These are phyloP conservation scores for Fraxinus cuspidata DNA, from an alignment of 257 asterid genomes.

Conservation along the genomic window DNA sequence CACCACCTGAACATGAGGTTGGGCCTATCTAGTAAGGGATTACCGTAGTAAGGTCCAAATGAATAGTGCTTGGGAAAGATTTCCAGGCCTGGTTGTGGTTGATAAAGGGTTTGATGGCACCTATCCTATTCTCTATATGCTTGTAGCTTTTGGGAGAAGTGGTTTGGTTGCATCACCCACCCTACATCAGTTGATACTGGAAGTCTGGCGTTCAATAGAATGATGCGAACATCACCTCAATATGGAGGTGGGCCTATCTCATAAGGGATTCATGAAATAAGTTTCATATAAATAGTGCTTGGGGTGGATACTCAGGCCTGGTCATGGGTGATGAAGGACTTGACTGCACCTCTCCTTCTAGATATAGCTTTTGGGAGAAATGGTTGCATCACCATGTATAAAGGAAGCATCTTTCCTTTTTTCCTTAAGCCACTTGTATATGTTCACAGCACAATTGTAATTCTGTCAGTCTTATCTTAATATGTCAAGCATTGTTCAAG, in stretches of 20 bases:
- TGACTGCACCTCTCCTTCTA: neutral
- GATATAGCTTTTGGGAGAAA: neutral
- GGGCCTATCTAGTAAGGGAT: too few species aligned
- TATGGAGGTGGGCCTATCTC: neutral
- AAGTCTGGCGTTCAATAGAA: neutral
- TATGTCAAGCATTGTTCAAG: neutral
- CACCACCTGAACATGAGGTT: neutral
- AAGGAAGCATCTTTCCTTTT: neutral
- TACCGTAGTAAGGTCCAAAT: too few species aligned
- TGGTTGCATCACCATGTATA: neutral
- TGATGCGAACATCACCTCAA: neutral
- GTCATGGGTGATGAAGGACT: neutral
- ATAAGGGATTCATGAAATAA: neutral
- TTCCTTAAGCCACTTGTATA: constrained; percentile 1
- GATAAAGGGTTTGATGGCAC: neutral
- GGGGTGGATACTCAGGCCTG: neutral
- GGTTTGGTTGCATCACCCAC: neutral
- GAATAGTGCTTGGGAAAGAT: neutral
- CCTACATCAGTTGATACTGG: neutral
- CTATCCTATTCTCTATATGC: neutral
- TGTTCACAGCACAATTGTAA: neutral
- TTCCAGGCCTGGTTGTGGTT: neutral
- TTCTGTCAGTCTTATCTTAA: constrained; percentile 2
- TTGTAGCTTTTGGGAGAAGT: neutral
- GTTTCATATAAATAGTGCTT: neutral